Percentiles rank a stretch among this genome's conserved stretches.
These are phyloP conservation scores for Pestalotiopsis sp. DNA, from an alignment of 2,329 filamentous ascomycete species.

Conservation along the genomic window DNA sequence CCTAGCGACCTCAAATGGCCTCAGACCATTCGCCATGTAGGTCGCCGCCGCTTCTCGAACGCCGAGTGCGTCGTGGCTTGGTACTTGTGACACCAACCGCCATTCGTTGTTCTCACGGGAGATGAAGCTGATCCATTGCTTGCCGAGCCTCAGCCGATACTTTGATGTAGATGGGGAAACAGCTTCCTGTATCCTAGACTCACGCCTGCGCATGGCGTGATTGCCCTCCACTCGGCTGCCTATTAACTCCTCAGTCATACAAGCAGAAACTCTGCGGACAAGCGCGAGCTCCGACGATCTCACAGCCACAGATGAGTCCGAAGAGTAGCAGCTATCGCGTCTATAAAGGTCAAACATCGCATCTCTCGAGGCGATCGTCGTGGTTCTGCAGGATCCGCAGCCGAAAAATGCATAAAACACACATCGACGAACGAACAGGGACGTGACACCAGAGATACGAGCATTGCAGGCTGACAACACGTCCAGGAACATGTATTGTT, in stretches of 20 bases:
- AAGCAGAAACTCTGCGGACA: background rate
- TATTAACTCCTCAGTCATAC: background rate
- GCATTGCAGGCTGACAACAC: background rate
- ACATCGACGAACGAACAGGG: background rate
- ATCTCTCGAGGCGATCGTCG: background rate
- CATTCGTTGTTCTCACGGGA: background rate
- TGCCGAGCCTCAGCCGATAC: background rate
- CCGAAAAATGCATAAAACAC: background rate
- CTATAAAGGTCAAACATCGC: background rate
- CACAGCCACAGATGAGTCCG: background rate
- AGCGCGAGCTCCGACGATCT: background rate
- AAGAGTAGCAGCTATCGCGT: background rate
- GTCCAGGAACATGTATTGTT: background rate
- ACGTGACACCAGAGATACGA: background rate
- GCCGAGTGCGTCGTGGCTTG: background rate
- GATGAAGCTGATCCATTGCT: background rate
- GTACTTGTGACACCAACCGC: background rate
- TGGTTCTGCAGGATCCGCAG: background rate
- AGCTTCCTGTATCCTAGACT: background rate
- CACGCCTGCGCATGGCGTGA: background rate
- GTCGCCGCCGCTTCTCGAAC: background rate
- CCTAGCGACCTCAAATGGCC: background rate
- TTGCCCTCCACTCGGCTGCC: background rate
- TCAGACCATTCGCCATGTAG: background rate
- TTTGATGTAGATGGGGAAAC: background rate